Conservation (phyloP, 2,329 filamentous ascomycete genomes). For the Clonostachys chloroleuca region DNA sequence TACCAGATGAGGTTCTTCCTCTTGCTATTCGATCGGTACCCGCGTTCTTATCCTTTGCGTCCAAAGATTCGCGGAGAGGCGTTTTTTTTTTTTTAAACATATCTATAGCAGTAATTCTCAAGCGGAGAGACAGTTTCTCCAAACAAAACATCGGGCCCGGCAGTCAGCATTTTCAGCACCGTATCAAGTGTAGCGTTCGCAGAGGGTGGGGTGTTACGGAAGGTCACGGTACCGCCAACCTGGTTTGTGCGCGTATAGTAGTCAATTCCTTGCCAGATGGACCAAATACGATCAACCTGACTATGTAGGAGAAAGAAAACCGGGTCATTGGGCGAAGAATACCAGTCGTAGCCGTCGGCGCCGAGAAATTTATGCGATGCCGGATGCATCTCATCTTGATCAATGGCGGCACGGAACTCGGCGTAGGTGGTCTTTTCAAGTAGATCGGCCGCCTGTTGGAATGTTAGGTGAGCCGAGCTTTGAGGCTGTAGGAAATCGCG, state of each 20-base stretch:
- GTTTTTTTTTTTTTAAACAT: no score
- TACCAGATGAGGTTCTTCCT: no score
- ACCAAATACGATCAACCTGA: slow-evolving; percentile 4
- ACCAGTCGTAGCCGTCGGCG: slow-evolving; percentile 36
- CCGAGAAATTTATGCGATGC: slow-evolving; percentile 31
- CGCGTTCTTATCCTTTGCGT: no score
- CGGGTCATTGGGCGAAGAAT: slow-evolving; percentile 28
- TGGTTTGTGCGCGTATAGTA: neutral
- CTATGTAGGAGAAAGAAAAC: slow-evolving; percentile 25
- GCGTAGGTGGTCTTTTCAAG: slow-evolving; percentile 3
- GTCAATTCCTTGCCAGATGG: slow-evolving; percentile 3
- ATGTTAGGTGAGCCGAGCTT: slow-evolving; percentile 14
- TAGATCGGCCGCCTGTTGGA: slow-evolving; percentile 5
- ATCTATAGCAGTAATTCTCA: no score
- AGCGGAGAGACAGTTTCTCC: no score
- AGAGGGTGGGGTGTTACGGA: no score
- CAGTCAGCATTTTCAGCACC: no score
- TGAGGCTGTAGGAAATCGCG: slow-evolving; percentile 22
- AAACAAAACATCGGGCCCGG: no score
- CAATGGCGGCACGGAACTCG: slow-evolving; percentile 11
- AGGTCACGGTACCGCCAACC: no score
- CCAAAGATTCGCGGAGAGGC: no score
- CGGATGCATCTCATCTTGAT: slow-evolving; percentile 18
- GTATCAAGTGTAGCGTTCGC: no score
- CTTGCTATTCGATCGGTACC: no score